Conservation (phyloP, 2,329 filamentous ascomycete species). For the Westerdykella aurantiaca region DNA sequence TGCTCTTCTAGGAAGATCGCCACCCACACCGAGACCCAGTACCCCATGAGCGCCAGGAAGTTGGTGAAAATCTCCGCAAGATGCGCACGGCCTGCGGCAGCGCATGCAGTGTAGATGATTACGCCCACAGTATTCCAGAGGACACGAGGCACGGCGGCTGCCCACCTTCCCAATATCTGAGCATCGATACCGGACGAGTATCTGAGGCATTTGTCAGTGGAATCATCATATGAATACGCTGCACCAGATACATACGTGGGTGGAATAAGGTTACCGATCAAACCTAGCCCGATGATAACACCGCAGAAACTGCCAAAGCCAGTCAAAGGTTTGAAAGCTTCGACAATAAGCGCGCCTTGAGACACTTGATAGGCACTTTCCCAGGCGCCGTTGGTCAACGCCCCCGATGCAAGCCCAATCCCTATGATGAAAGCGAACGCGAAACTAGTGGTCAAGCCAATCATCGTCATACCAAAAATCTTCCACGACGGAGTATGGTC, state of each 20-base stretch:
- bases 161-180: constrained; percentile 58
- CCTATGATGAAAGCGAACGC: constrained; percentile 57
- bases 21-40: constrained; percentile 63
- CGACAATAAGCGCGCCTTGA: constrained; percentile 59
- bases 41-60: constrained; percentile 65
- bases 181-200: constrained; percentile 64
- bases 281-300: constrained; percentile 57
- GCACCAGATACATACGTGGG: constrained; percentile 45
- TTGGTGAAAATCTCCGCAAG: constrained; percentile 62
- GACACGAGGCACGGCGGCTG: constrained; percentile 54
- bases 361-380: constrained; percentile 52
- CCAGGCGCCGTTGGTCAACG: constrained; percentile 50
- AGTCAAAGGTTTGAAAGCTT: constrained; percentile 54
- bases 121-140: constrained; percentile 60
- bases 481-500: constrained; percentile 47
- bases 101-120: constrained; percentile 59
- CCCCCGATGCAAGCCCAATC: constrained; percentile 57
- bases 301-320: constrained; percentile 62
- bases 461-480: constrained; percentile 53
- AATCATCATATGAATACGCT: constrained; percentile 9
- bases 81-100: constrained; percentile 55
- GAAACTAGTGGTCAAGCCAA: constrained; percentile 54
- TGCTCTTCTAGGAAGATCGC: constrained; percentile 58
- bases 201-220: constrained; percentile 22
- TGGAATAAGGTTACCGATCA: constrained; percentile 61